Percentiles rank a stretch among this genome's conserved stretches.
These are phyloP conservation scores for Fusarium vanettenii DNA, from an alignment of 2,329 filamentous ascomycete species.

Conservation along the genomic window DNA sequence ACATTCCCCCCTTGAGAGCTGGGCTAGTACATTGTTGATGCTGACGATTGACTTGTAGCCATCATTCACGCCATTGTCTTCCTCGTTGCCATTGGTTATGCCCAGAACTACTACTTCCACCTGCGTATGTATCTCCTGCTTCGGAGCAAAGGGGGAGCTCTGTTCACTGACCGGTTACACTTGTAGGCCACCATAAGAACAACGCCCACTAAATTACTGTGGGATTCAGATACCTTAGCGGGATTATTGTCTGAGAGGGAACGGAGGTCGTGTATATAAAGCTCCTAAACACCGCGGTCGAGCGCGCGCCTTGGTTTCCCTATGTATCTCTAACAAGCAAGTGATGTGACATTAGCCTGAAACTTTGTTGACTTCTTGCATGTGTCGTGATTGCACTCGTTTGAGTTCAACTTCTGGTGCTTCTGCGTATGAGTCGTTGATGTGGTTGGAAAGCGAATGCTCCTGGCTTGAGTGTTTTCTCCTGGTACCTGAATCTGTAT, in stretches of 20 bases:
- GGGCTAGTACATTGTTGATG: constrained; percentile 11
- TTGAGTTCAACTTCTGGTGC: not conserved
- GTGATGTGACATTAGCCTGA: constrained; percentile 42
- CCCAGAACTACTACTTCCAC: constrained; percentile 99
- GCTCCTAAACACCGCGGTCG: constrained; percentile 49
- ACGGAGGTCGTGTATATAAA: constrained; percentile 57
- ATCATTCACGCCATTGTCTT: constrained; percentile 86
- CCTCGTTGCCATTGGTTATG: constrained; percentile 87
- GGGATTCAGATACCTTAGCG: constrained; percentile 31
- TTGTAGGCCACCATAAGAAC: constrained; percentile 98
- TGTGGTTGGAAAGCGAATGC: not conserved
- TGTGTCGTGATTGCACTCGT: not conserved
- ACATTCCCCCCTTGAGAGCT: constrained; percentile 40
- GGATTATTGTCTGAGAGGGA: constrained; percentile 40
- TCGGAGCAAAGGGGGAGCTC: not conserved
- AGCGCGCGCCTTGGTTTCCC: constrained; percentile 51
- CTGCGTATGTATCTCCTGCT: constrained; percentile 77
- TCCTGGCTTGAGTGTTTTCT: not conserved
- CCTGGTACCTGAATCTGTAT: not conserved
- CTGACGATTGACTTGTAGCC: constrained; percentile 64
- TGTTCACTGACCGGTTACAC: constrained; percentile 27
- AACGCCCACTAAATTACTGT: constrained; percentile 83
- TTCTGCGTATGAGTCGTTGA: not conserved
- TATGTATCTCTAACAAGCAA: constrained; percentile 49
- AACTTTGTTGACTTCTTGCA: not conserved